These are phyloP conservation scores for Kingdonia uniflora DNA, from an alignment of 164 flowering plant species.

Conservation along the genomic window DNA sequence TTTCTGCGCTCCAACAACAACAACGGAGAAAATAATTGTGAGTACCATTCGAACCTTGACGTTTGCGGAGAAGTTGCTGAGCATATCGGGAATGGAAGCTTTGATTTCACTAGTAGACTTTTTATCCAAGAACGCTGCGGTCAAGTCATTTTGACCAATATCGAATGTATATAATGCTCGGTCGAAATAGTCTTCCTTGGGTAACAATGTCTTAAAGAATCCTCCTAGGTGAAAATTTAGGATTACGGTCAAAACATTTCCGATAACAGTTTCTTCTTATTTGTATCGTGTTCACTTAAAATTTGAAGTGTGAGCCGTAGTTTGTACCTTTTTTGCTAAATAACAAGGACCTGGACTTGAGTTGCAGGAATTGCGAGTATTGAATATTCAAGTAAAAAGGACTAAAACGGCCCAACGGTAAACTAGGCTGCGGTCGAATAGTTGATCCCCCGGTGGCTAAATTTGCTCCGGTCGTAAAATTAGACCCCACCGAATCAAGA, in stretches of 20 bases:
- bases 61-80: neutral
- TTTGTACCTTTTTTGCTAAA: neutral
- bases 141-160: conserved; percentile 1
- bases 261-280: too few species aligned
- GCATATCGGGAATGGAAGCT: neutral
- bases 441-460: neutral
- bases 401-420: neutral
- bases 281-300: too few species aligned
- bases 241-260: too few species aligned
- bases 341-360: neutral
- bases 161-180: conserved; percentile 1
- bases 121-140: neutral
- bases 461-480: neutral
- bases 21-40: neutral
- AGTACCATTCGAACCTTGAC: neutral
- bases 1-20: neutral
- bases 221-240: conserved; percentile 1
- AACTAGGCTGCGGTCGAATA: neutral
- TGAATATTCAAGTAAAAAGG: conserved; percentile 1
- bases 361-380: neutral
- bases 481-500: neutral
- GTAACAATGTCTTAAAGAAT: neutral
- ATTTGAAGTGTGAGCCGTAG: neutral
- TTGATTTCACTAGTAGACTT: neutral
- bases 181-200: neutral